These are phyloP conservation scores for Pseudognaphalium luteoalbum DNA, from an alignment of 129 eudicot genomes.

Conservation along the genomic window DNA sequence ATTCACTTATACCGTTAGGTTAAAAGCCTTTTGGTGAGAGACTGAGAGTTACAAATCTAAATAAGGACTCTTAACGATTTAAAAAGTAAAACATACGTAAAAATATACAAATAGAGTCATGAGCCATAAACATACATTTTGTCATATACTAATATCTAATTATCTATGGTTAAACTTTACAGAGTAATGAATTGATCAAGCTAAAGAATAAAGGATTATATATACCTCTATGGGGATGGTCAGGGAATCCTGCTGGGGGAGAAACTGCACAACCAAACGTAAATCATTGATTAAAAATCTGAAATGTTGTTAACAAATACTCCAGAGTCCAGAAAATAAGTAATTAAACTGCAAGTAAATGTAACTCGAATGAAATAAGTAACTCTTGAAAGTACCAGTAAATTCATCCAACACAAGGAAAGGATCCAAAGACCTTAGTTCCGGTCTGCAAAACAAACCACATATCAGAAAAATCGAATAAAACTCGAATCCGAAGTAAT, in stretches of 20 bases:
- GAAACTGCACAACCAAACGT: constrained; percentile 9
- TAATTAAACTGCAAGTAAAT: too few relatives aligned
- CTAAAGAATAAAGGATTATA: not conserved
- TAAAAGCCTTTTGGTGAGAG: too few relatives aligned
- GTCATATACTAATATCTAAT: not conserved
- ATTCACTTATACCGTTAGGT: too few relatives aligned
- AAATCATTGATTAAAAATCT: too few relatives aligned
- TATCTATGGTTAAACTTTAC: not conserved
- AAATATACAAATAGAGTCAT: too few relatives aligned
- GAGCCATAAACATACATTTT: not conserved
- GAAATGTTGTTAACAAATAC: too few relatives aligned
- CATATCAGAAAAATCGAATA: not conserved
- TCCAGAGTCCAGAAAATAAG: too few relatives aligned
- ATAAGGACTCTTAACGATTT: too few relatives aligned
- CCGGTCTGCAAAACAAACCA: constrained; percentile 51
- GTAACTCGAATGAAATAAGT: not conserved
- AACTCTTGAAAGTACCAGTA: constrained; percentile 41
- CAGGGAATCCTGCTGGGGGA: constrained; percentile 13
- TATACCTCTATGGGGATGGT: constrained; percentile 15
- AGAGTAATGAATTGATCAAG: not conserved
- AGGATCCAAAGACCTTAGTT: constrained; percentile 82
- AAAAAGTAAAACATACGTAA: too few relatives aligned
- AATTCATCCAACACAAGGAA: constrained; percentile 91
- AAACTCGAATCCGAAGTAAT: not conserved
- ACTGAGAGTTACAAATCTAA: too few relatives aligned